Evolutionary conservation across 148 eudicot species (phyloP).

Genomic region (Rhododendron molle): DNA sequence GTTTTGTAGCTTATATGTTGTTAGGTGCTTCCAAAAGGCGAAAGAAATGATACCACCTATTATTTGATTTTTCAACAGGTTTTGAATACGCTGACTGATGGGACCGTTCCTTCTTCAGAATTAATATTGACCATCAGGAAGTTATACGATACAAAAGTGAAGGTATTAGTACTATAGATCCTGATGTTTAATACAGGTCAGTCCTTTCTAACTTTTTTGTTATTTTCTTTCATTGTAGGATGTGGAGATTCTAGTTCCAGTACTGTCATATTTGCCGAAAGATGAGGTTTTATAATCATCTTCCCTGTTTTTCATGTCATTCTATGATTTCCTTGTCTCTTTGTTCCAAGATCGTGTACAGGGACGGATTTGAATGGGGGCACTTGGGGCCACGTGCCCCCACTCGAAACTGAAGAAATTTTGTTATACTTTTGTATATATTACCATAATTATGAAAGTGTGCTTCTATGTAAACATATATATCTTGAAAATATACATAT

Average conservation of each 20-base stretch:
- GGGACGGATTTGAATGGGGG: not conserved
- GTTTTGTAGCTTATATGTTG: constrained; percentile 10
- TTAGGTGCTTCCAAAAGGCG: not conserved
- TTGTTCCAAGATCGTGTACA: not conserved
- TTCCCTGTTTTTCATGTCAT: not conserved
- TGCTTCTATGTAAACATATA: not conserved
- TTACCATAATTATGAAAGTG: not conserved
- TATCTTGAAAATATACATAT: too few relatives aligned
- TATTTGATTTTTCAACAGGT: constrained; percentile 43
- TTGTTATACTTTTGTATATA: not conserved
- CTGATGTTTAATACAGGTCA: not conserved
- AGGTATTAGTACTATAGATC: constrained; percentile 31
- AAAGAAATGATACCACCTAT: not conserved
- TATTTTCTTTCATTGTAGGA: constrained; percentile 50
- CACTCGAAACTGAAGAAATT: not conserved
- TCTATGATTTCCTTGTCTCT: not conserved
- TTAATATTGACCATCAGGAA: constrained; percentile 58
- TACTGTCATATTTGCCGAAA: constrained; percentile 67
- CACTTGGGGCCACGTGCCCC: not conserved
- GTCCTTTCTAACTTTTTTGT: constrained; percentile 10
- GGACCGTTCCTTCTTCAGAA: constrained; percentile 70
- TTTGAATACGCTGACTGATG: constrained; percentile 87
- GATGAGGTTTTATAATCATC: constrained; percentile 60
- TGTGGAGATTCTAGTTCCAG: constrained; percentile 74
- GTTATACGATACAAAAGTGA: constrained; percentile 60